phyloP scores from a whole-genome alignment of 1,284 basidiomycete genomes.

The Fistulina hepatica region DNA sequence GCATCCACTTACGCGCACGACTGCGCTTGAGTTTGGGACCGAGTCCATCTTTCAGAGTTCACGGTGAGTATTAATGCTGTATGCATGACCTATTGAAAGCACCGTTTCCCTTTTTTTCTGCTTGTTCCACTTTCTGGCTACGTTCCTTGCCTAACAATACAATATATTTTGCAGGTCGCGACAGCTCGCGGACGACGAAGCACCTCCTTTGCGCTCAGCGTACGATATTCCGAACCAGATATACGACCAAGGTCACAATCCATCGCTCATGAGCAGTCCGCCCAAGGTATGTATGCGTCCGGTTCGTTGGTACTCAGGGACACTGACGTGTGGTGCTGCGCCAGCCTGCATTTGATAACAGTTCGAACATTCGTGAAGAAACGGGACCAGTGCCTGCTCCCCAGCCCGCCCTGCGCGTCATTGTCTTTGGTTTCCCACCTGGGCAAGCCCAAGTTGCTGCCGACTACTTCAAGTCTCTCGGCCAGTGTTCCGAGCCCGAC shows the following conservation, averaged over 20 bases:
- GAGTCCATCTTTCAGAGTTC: slow-evolving; percentile 72
- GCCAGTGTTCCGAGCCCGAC: slow-evolving; percentile 54
- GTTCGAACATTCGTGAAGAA: too few species aligned
- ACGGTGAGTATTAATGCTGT: slow-evolving; percentile 33
- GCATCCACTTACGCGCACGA: slow-evolving; percentile 46
- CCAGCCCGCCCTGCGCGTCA: slow-evolving; percentile 39
- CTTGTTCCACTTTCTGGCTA: background rate
- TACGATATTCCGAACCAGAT: slow-evolving; percentile 59
- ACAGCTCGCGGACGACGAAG: slow-evolving; percentile 60
- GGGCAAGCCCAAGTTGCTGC: slow-evolving; percentile 59
- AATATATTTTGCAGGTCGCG: slow-evolving; percentile 41
- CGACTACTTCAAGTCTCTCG: slow-evolving; percentile 62
- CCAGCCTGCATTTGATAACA: too few species aligned
- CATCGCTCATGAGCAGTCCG: too few species aligned
- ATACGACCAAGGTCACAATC: too few species aligned
- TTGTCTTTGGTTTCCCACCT: slow-evolving; percentile 67
- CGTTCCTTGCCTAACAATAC: slow-evolving; percentile 3
- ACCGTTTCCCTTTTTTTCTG: slow-evolving; percentile 1
- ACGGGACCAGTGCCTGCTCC: slow-evolving; percentile 18
- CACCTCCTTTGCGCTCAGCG: slow-evolving; percentile 58
- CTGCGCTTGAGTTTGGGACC: slow-evolving; percentile 59
- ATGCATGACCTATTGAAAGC: too few species aligned
- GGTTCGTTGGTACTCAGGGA: too few species aligned
- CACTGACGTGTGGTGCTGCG: too few species aligned
- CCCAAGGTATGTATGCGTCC: too few species aligned